Conservation (phyloP, 805 yeast genomes). For the Wickerhamomyces sydowiorum region DNA sequence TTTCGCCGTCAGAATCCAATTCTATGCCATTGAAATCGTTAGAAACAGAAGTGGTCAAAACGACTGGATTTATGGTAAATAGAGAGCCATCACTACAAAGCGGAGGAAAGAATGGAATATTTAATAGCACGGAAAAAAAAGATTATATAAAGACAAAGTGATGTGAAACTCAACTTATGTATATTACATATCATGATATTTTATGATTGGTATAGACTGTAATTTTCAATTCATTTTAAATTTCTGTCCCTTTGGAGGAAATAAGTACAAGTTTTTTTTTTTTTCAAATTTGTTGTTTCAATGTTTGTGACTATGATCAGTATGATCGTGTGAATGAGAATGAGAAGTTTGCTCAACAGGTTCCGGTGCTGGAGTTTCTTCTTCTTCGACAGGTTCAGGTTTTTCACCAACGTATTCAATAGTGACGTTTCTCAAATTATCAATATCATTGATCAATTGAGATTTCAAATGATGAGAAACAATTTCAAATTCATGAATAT, state of each 20-base stretch:
- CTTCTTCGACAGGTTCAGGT: slow-evolving; percentile 19
- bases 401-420: slow-evolving; percentile 34
- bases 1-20: slow-evolving; percentile 89
- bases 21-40: slow-evolving; percentile 89
- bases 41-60: slow-evolving; percentile 88
- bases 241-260: slow-evolving; percentile 4
- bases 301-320: slow-evolving; percentile 22
- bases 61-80: slow-evolving; percentile 68
- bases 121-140: too few species aligned
- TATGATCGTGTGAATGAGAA: slow-evolving; percentile 21
- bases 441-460: slow-evolving; percentile 31
- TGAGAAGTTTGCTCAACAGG: slow-evolving; percentile 10
- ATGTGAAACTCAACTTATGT: too few species aligned
- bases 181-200: too few species aligned
- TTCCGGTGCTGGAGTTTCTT: slow-evolving; percentile 11
- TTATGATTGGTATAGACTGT: too few species aligned
- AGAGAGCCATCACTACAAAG: too few species aligned
- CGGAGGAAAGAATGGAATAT: too few species aligned
- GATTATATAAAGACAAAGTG: too few species aligned
- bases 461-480: slow-evolving; percentile 31
- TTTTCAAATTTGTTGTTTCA: background rate
- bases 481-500: slow-evolving; percentile 34
- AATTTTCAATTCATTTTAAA: too few species aligned
- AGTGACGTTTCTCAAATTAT: slow-evolving; percentile 37
- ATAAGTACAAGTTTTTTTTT: slow-evolving; percentile 2